phyloP scores from a whole-genome alignment of 2,329 filamentous ascomycete genomes.

The Neonectria sp. region DNA sequence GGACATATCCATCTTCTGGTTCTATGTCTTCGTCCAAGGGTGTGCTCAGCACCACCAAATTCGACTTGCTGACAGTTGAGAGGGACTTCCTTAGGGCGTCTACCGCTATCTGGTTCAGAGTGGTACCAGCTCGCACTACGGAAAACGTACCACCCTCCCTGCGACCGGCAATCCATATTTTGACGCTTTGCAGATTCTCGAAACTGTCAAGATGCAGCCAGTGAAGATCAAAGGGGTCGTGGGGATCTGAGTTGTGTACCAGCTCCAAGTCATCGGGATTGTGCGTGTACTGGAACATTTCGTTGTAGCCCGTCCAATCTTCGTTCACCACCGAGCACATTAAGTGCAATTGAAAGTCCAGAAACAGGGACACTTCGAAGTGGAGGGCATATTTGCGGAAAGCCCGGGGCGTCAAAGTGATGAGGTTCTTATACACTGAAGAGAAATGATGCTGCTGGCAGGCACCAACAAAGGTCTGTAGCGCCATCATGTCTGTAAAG shows the following conservation, averaged over 20 bases:
- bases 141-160: no score
- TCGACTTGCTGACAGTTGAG: not conserved
- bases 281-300: no score
- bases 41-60: conserved; percentile 15
- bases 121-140: not conserved
- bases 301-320: no score
- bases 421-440: no score
- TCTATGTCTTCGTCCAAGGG: conserved; percentile 1
- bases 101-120: not conserved
- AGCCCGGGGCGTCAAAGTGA: no score
- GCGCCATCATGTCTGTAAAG: conserved; percentile 15
- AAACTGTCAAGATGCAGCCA: conserved; percentile 22
- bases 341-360: conserved; percentile 17
- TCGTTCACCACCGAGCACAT: not conserved
- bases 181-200: conserved; percentile 18
- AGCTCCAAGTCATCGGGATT: no score
- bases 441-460: not conserved
- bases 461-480: conserved; percentile 19
- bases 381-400: no score
- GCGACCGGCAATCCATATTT: conserved; percentile 25
- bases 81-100: not conserved
- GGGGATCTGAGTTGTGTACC: conserved; percentile 9
- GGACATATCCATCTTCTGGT: conserved; percentile 18
- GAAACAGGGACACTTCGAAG: not conserved
- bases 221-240: conserved; percentile 16